phyloP scores from a whole-genome alignment of 2,329 filamentous ascomycete genomes.

The Juglanconis juglandina region DNA sequence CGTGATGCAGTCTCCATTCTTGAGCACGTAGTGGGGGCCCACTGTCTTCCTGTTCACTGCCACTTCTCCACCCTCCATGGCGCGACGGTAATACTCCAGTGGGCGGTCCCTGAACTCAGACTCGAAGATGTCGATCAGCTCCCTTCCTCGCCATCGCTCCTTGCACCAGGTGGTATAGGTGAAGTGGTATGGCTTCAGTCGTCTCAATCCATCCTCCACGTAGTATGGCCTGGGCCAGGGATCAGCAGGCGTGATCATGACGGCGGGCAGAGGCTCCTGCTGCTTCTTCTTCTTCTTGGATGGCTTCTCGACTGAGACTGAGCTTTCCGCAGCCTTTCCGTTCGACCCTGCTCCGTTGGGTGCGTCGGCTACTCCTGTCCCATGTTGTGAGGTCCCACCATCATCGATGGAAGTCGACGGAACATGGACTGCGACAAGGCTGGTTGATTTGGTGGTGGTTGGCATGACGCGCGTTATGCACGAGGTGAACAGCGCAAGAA shows the following conservation, averaged over 20 bases:
- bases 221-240: slow-evolving; percentile 68
- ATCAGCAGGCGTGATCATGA: slow-evolving; percentile 33
- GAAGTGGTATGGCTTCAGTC: slow-evolving; percentile 82
- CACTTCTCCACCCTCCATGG: slow-evolving; percentile 77
- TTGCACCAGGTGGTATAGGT: slow-evolving; percentile 97
- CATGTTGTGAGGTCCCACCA: not conserved
- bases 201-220: slow-evolving; percentile 76
- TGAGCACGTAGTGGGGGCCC: slow-evolving; percentile 65
- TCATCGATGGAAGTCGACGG: not conserved
- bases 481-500: slow-evolving; percentile 6
- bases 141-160: slow-evolving; percentile 81
- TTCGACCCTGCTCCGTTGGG: not conserved
- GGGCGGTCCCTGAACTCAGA: slow-evolving; percentile 90
- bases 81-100: slow-evolving; percentile 78
- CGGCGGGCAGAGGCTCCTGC: slow-evolving; percentile 15
- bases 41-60: slow-evolving; percentile 73
- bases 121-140: slow-evolving; percentile 81
- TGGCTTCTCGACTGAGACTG: not conserved
- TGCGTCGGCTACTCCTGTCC: not conserved
- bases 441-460: not conserved
- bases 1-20: slow-evolving; percentile 86
- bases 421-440: not conserved
- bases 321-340: not conserved
- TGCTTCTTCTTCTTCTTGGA: slow-evolving; percentile 4
- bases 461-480: slow-evolving; percentile 12